Evolutionary conservation across 1,284 basidiomycete genomes (phyloP).

Genomic region (Abortiporus biennis): DNA sequence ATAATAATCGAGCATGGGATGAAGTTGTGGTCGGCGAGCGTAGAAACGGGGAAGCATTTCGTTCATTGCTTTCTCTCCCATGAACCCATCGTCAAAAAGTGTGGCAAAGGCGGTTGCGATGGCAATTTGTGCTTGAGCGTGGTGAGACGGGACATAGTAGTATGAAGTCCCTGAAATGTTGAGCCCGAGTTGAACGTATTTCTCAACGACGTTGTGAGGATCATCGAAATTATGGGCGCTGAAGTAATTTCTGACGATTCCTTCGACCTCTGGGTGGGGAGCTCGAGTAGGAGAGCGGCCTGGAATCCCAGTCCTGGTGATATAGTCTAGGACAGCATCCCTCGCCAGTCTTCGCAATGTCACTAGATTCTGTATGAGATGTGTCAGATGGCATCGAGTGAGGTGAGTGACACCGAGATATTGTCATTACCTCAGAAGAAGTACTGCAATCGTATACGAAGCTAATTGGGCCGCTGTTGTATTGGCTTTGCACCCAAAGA

Average conservation of each 20-base stretch:
- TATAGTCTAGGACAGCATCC: conserved; percentile 5
- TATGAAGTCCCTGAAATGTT: conserved; percentile 7
- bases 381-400: no score
- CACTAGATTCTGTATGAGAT: no score
- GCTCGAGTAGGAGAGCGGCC: conserved; percentile 1
- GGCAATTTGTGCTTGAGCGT: conserved; percentile 4
- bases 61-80: conserved; percentile 2
- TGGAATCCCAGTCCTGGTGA: conserved; percentile 2
- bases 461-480: no score
- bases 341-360: not conserved
- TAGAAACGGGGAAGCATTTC: conserved; percentile 4
- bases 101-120: conserved; percentile 6
- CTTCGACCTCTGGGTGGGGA: conserved; percentile 4
- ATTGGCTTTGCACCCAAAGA: no score
- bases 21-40: conserved; percentile 1
- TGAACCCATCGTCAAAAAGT: conserved; percentile 6
- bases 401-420: no score
- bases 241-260: conserved; percentile 2
- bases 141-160: conserved; percentile 1
- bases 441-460: no score
- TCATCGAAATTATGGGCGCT: conserved; percentile 1
- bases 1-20: conserved; percentile 6
- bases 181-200: conserved; percentile 4
- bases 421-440: no score
- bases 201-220: conserved; percentile 1